Evolutionary conservation across 1,139 yeast genomes (phyloP).

Genomic region (Hyphopichia khmerensis): DNA sequence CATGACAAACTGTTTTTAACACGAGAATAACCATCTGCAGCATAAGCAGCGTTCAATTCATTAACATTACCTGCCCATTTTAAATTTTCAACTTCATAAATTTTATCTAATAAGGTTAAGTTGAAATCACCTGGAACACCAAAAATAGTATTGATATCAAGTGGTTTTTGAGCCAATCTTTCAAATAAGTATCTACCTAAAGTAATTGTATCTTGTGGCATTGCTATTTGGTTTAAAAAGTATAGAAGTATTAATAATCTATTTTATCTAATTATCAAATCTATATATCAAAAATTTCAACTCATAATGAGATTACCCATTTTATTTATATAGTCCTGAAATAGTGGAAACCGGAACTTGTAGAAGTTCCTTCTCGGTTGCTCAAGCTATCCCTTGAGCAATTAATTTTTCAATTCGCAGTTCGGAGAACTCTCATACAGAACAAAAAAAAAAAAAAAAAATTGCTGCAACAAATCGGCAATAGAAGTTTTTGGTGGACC

Average conservation of each 20-base stretch:
- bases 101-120: constrained; percentile 62
- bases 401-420: no score
- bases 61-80: constrained; percentile 74
- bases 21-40: constrained; percentile 72
- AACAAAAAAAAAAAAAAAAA: background rate
- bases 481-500: background rate
- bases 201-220: constrained; percentile 27
- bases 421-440: no score
- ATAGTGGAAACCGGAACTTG: no score
- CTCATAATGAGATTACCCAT: no score
- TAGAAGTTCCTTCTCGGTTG: no score
- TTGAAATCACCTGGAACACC: constrained; percentile 86
- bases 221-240: background rate
- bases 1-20: constrained; percentile 55
- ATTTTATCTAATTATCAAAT: no score
- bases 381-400: no score
- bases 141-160: constrained; percentile 63
- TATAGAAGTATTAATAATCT: no score
- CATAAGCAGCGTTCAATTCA: constrained; percentile 70
- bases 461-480: background rate
- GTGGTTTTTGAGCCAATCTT: constrained; percentile 50
- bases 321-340: no score
- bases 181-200: constrained; percentile 65
- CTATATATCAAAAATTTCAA: no score
- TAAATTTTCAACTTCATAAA: constrained; percentile 58